Evolutionary conservation across 495 filamentous ascomycete species (phyloP).

Genomic region (Bathelium albidoporum): DNA sequence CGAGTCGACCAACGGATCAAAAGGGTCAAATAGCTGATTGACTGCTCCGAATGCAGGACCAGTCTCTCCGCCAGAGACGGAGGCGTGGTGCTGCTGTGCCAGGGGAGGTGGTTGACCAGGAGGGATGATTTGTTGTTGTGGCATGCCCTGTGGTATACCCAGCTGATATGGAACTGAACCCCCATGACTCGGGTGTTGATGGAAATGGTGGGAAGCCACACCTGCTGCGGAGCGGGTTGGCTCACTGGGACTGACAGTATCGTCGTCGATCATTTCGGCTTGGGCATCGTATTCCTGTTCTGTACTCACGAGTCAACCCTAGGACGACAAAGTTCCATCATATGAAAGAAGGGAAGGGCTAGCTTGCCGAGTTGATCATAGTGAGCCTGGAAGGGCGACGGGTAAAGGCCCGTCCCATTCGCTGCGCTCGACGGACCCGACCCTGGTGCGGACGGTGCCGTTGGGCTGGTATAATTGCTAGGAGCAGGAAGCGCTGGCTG

Average conservation of each 20-base stretch:
- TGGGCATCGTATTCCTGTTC: constrained; percentile 99
- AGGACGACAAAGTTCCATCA: constrained; percentile 70
- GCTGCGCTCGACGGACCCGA: not conserved
- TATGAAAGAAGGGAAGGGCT: constrained; percentile 46
- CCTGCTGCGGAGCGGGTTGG: not conserved
- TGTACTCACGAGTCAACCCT: constrained; percentile 69
- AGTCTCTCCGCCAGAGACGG: constrained; percentile 31
- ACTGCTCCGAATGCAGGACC: constrained; percentile 39
- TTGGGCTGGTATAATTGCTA: constrained; percentile 20
- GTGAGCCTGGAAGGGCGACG: constrained; percentile 82
- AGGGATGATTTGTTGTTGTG: constrained; percentile 15
- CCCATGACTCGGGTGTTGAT: not conserved
- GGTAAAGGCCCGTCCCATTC: constrained; percentile 38
- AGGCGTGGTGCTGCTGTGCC: constrained; percentile 24
- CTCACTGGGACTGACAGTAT: constrained; percentile 37
- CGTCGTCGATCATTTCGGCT: constrained; percentile 85
- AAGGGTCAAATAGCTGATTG: constrained; percentile 66
- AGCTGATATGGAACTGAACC: not conserved
- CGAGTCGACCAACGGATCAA: constrained; percentile 72
- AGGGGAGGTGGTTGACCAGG: constrained; percentile 20
- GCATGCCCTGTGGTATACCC: not conserved
- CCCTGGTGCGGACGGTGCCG: constrained; percentile 15
- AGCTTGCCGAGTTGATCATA: constrained; percentile 96
- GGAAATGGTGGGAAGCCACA: not conserved
- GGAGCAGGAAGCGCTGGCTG: not conserved